Conservation (phyloP, 1,139 yeast species). For the Schwanniomyces etchellsii region DNA sequence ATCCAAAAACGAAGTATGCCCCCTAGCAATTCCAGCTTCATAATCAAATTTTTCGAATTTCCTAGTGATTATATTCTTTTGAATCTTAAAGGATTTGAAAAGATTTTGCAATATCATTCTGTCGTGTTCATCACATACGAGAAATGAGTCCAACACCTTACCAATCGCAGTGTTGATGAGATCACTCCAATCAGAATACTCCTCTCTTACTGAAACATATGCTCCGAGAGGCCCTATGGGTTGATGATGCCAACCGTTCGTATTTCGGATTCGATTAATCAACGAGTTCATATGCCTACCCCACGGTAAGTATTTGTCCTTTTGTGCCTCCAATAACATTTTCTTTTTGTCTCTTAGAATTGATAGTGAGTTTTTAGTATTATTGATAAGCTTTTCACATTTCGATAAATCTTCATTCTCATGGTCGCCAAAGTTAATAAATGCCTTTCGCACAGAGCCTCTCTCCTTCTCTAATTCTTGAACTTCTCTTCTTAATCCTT, state of each 20-base stretch:
- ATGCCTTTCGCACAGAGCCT: slow-evolving; percentile 4
- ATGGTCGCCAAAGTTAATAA: slow-evolving; percentile 4
- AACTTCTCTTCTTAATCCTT: slow-evolving; percentile 10
- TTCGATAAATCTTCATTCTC: slow-evolving; percentile 7
- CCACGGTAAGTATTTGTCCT: slow-evolving; percentile 40
- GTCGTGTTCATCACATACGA: slow-evolving; percentile 64
- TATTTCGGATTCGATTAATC: slow-evolving; percentile 34
- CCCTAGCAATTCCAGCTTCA: slow-evolving; percentile 21
- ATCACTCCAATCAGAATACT: slow-evolving; percentile 54
- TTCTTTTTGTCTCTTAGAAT: slow-evolving; percentile 11
- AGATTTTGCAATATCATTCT: slow-evolving; percentile 41
- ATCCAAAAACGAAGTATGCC: slow-evolving; percentile 51
- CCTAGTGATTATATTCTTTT: slow-evolving; percentile 46
- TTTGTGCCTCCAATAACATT: slow-evolving; percentile 15
- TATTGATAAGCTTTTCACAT: slow-evolving; percentile 4
- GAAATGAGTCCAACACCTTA: slow-evolving; percentile 52
- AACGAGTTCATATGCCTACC: slow-evolving; percentile 37
- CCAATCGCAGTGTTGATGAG: slow-evolving; percentile 50
- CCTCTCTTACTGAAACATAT: slow-evolving; percentile 50
- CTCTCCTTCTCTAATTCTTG: slow-evolving; percentile 9
- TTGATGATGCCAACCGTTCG: slow-evolving; percentile 31
- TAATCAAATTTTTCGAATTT: slow-evolving; percentile 53
- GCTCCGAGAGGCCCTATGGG: slow-evolving; percentile 89
- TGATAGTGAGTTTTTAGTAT: slow-evolving; percentile 6
- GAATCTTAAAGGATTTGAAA: slow-evolving; percentile 23